A percentile compares a stretch with the other conserved stretches of the same genome.
Conservation (phyloP, 2,329 filamentous ascomycete genomes). For the Xylariaceae sp. region DNA sequence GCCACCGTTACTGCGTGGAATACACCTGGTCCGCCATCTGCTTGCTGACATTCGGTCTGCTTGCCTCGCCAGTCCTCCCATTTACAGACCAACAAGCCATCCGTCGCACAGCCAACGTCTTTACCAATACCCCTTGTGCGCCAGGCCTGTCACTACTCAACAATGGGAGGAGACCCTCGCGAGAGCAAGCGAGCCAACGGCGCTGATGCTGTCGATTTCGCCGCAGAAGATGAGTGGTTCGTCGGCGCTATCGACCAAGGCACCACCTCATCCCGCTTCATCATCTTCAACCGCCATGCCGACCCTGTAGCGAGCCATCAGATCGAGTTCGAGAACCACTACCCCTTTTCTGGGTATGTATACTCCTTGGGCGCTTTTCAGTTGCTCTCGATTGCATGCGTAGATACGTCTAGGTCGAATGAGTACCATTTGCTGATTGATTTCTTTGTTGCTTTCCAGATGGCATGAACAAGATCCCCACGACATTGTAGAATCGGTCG, state of each 20-base stretch:
- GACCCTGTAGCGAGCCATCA: slow-evolving; percentile 80
- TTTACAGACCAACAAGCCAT: slow-evolving; percentile 5
- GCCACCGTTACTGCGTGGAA: too few species aligned
- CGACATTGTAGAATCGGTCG: slow-evolving; percentile 72
- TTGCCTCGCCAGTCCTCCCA: slow-evolving; percentile 22
- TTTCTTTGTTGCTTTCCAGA: slow-evolving; percentile 40
- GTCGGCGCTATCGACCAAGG: slow-evolving; percentile 89
- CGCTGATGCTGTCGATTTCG: slow-evolving; percentile 5
- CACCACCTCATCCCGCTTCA: slow-evolving; percentile 83
- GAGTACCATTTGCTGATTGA: too few species aligned
- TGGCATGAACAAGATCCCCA: slow-evolving; percentile 89
- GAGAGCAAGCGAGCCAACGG: slow-evolving; percentile 24
- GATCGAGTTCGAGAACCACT: slow-evolving; percentile 81
- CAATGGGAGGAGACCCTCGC: slow-evolving; percentile 26
- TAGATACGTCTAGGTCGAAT: too few species aligned
- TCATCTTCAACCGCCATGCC: slow-evolving; percentile 81
- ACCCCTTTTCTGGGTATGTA: slow-evolving; percentile 77
- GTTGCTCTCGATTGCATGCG: background rate
- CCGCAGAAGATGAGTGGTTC: slow-evolving; percentile 57
- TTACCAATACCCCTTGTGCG: slow-evolving; percentile 9
- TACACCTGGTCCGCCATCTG: too few species aligned
- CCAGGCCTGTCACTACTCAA: slow-evolving; percentile 13
- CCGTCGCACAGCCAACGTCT: slow-evolving; percentile 5
- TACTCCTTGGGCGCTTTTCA: slow-evolving; percentile 3
- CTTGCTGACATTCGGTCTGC: slow-evolving; percentile 19